Evolutionary conservation across 768 basidiomycete species (phyloP).

Genomic region (Suillus clintonianus): DNA sequence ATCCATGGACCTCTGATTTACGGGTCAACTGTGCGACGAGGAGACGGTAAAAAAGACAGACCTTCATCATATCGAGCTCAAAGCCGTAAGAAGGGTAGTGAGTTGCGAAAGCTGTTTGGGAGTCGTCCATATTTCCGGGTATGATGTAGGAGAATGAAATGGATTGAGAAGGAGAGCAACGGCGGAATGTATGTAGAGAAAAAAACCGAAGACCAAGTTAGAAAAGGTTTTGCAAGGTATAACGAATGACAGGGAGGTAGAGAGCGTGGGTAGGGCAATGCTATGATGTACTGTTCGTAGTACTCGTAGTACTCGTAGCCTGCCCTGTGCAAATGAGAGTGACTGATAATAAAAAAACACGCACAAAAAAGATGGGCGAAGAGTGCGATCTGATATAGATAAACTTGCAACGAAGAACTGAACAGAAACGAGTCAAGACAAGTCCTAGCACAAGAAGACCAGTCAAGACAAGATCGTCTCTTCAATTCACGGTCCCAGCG

Average conservation of each 20-base stretch:
- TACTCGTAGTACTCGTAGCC: conserved; percentile 5
- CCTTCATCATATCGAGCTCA: conserved; percentile 95
- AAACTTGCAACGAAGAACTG: conserved; percentile 6
- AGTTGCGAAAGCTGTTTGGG: conserved; percentile 66
- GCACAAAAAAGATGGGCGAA: conserved; percentile 6
- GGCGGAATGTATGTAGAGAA: conserved; percentile 45
- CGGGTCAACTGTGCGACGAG: conserved; percentile 7
- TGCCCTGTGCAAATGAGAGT: conserved; percentile 3
- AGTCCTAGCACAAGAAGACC: conserved; percentile 2
- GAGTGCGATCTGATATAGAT: conserved; percentile 6
- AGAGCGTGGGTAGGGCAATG: conserved; percentile 40
- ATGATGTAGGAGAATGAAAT: conserved; percentile 31
- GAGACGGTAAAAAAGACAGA: conserved; percentile 27
- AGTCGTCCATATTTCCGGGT: conserved; percentile 64
- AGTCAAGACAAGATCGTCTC: conserved; percentile 4
- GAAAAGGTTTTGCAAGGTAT: conserved; percentile 45
- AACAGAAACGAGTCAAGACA: not conserved
- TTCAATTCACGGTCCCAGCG: not conserved
- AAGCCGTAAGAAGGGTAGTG: conserved; percentile 74
- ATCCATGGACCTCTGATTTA: conserved; percentile 79
- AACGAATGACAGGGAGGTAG: conserved; percentile 39
- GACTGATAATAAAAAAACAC: conserved; percentile 4
- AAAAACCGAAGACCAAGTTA: conserved; percentile 53
- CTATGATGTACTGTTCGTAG: conserved; percentile 2
- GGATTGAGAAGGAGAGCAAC: conserved; percentile 52